Evolutionary conservation across 805 yeast species (phyloP), one percentile per base, ranked within the genome.

Genomic region (Diddensiella caesifluorescens): DNA sequence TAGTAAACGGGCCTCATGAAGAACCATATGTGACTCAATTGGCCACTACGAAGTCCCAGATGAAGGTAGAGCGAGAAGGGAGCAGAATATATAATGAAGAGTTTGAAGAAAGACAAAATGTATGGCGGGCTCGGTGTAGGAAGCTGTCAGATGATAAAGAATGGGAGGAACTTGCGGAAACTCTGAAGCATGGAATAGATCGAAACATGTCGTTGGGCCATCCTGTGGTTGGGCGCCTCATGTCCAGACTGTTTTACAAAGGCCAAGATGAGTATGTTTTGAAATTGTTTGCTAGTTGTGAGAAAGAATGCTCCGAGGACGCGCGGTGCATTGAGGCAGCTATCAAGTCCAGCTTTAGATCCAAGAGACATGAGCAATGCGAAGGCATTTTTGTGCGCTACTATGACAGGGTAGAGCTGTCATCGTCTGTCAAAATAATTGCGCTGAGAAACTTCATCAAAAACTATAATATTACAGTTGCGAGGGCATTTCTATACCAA

Each of bases 391-490:
- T 45, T 30, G 41, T 35, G 27, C 38, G 38, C 29, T 42, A 48
- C 31, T 22, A 35, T 26, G 48, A 41, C 21, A 12, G 10, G 5
- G 40, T 46, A 6, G 26, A 41, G 23, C 45, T 41, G 26, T 34
- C 41, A 9, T 22, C 35, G 3, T 19, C 38, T 10, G 37, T 46
- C 9, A 29, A 34, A 27, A 47, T 42, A 26, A 32, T 41, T 2
- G 35, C 46, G 28, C 35, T 50, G 12, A 26, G 40, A 25, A 40
- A 35, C 28, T 50, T 45, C 23, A 33, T 48, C 20, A 42, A 42
- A 9, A 41, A 48, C 31, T 28, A 41, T 30, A 42, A 50, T 23
- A 33, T 50, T 27, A 38, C 46, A 4, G 45, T 41, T n/a, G 54
- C 51, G 2, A 28, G 27, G 35, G 50, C 46, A 16, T 45, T 49